A percentile compares a stretch with the other conserved stretches of the same genome.
Evolutionary conservation across 306 rosid species (phyloP).

Genomic region (Corylus heterophylla): DNA sequence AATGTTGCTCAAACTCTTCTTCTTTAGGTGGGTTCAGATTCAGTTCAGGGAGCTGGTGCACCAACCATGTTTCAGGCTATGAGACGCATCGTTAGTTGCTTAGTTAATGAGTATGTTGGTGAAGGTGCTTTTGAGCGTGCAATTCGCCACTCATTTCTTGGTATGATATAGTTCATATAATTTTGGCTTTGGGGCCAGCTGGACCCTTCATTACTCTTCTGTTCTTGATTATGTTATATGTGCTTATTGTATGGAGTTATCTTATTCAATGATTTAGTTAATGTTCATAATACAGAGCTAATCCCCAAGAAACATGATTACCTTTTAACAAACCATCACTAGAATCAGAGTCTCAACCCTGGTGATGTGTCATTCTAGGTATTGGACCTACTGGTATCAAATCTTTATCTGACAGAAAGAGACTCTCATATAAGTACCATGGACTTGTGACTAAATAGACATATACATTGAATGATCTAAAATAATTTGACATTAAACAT

Average conservation of each 20-base stretch:
- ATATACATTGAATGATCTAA: not conserved
- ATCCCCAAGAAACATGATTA: not conserved
- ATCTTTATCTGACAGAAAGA: not conserved
- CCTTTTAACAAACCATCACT: not conserved
- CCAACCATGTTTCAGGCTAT: constrained; percentile 99
- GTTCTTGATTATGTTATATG: not conserved
- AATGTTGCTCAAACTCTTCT: constrained; percentile 26
- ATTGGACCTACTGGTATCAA: not conserved
- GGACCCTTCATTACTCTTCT: not conserved
- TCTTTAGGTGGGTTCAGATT: constrained; percentile 94
- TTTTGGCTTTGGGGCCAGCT: constrained; percentile 6
- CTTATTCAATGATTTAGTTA: not conserved
- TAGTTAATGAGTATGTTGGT: constrained; percentile 50
- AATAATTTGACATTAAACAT: too few species aligned
- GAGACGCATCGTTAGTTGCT: constrained; percentile 74
- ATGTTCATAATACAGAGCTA: not conserved
- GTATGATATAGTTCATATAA: constrained; percentile 37
- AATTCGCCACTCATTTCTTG: constrained; percentile 88
- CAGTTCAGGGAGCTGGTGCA: constrained; percentile 99
- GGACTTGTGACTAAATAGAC: not conserved
- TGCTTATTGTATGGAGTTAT: not conserved
- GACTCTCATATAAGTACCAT: not conserved
- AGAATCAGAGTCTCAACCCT: not conserved
- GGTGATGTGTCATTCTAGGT: not conserved
- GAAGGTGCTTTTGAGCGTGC: constrained; percentile 89